These are phyloP conservation scores for Hansenula lynferdii DNA, from an alignment of 1,139 yeast species.

Conservation along the genomic window DNA sequence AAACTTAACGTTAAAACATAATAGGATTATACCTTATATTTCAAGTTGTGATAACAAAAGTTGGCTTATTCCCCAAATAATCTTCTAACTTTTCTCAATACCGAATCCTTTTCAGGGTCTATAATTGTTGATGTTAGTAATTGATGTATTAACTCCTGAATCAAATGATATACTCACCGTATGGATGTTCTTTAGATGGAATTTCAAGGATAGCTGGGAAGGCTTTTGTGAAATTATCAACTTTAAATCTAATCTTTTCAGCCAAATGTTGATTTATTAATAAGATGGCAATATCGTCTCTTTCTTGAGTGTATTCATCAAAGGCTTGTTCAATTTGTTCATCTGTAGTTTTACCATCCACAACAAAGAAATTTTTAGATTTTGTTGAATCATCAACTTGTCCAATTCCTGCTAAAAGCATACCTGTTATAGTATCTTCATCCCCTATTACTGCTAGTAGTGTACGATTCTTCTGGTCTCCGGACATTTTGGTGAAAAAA, in stretches of 20 bases:
- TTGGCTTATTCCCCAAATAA: constrained; percentile 74
- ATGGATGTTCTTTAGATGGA: constrained; percentile 98
- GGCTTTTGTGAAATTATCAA: constrained; percentile 83
- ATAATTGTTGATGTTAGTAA: background rate
- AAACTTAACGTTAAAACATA: too few species aligned
- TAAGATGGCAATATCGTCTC: constrained; percentile 90
- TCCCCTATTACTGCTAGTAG: constrained; percentile 93
- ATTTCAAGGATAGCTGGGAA: constrained; percentile 96
- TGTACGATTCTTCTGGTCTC: constrained; percentile 49
- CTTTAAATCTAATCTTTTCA: constrained; percentile 76
- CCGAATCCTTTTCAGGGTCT: constrained; percentile 96
- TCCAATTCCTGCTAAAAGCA: constrained; percentile 93
- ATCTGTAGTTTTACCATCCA: constrained; percentile 72
- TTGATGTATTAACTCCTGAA: too few species aligned
- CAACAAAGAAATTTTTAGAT: constrained; percentile 78
- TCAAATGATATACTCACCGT: constrained; percentile 37
- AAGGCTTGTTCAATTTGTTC: constrained; percentile 77
- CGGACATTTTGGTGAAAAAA: constrained; percentile 7
- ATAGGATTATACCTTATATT: background rate
- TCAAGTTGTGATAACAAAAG: background rate
- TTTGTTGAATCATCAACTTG: constrained; percentile 59
- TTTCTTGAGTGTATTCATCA: constrained; percentile 62
- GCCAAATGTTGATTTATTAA: constrained; percentile 95
- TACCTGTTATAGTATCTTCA: constrained; percentile 96
- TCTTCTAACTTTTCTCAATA: constrained; percentile 89